Evolutionary conservation across 1,139 yeast genomes (phyloP), one percentile per base, ranked within the genome.

Genomic region (Meyerozyma guilliermondii): DNA sequence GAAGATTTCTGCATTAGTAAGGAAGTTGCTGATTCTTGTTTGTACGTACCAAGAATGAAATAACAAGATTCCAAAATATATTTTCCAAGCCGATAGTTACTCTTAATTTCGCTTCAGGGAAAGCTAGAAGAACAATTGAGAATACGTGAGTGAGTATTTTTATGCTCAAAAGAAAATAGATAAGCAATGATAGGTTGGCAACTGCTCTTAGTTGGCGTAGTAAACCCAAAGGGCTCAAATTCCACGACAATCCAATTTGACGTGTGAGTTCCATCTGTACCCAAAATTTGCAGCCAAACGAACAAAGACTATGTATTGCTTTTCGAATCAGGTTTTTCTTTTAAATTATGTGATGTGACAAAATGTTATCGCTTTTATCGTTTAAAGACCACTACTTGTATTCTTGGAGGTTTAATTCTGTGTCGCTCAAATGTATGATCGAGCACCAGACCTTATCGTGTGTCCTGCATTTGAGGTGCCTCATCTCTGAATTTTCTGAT

Each of bases 51-150:
- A 65, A 48, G 29, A 69, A 55, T 36, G 59, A 58, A 11, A 69
- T 50, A 33, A 68, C 61, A 5, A 61, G 24, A 26, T 59, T 63
- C 78, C 78, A 74, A 45, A 70, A 70, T 24, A 49, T 39, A 2
- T 53, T 47, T 2, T 60, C 59, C 10, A 53, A 26, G 7, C 28
- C 28, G 5, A 26, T n/a, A 10, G 13, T 26, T 2, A 26, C 13
- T 26, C 28, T 10, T 7, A 26, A 26, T 26, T n/a, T 26, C 5
- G 28, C 28, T 26, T 26, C 28, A 11, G 28, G 28, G 13, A 26
- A n/a, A 10, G 28, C 28, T 26, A 26, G 28, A 26, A 26, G 13
- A 11, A 26, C 6, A 11, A 26, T n/a, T n/a, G 28, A 10, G 5
- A 26, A 26, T 10, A 26, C 7, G 7, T 11, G 28, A 26, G 11